Base-by-base conservation (phyloP, 768 basidiomycete species). In the Boletus coccyginus region DNA sequence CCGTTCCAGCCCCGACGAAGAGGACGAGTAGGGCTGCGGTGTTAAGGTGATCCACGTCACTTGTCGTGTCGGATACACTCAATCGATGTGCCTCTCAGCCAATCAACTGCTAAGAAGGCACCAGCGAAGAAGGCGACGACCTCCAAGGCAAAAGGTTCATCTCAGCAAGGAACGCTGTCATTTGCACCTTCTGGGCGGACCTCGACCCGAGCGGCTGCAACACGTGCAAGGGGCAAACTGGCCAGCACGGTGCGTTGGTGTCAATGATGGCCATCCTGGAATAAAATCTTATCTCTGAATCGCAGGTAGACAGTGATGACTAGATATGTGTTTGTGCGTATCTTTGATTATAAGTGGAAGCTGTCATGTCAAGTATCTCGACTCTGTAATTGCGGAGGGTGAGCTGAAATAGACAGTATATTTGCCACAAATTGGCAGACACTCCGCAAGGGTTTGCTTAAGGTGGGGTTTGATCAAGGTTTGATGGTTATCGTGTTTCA, bases 151-250 rank as follows among this genome's bases (percentile, higher is more conserved):
- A 82, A 65, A 48, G 35, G 7, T 29, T 44, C 62, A 2, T 53
- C 70, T 6, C 67, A 78, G 7, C 69, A 78, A 67, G 56, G 78
- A 2, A 86, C 83, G 42, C 69, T 91, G 52, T 81, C 73, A 36
- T 91, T 91, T 58, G 81, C 84, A 0, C 84, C 88, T 11, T 76
- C 78, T 32, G 80, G 81, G 8, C 74, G 85, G 9, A 69, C 62
- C 35, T 80, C 84, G 16, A 82, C 84, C 1, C 72, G 90, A 50
- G 79, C 87, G 0, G 90, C 90, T 14, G 90, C 90, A 8, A 77
- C 83, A 17, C 84, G 77, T 62, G 87, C 90, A 11, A 82, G 77
- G 63, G 80, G 81, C 42, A 89, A 74, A 71, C 81, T 88, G 71
- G 79, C 82, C 4, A 73, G 64, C 38, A 67, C 69, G 52, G 79